A percentile compares a stretch with the other conserved stretches of the same genome.
These are phyloP conservation scores for Tuber brumale DNA, from an alignment of 495 filamentous ascomycete species.

Conservation along the genomic window DNA sequence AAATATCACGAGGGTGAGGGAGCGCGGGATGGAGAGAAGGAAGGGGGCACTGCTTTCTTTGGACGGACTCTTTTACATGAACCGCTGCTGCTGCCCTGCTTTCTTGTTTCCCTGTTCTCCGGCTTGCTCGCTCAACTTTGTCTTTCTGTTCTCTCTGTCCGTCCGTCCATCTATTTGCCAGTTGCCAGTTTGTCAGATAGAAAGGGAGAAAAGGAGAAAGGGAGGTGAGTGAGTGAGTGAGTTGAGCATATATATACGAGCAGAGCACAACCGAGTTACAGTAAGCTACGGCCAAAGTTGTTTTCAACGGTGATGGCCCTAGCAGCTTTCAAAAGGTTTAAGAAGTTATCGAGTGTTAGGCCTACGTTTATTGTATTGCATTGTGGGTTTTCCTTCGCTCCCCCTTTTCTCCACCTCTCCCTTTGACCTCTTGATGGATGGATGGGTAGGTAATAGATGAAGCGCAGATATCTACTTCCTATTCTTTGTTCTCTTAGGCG, in stretches of 20 bases:
- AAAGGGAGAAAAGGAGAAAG: neutral
- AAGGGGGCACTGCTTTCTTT: neutral
- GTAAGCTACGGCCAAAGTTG: neutral
- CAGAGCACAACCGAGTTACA: neutral
- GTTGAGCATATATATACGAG: neutral
- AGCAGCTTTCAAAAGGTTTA: constrained; percentile 8
- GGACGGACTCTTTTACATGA: neutral
- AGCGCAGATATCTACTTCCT: constrained; percentile 67
- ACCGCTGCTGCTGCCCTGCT: neutral
- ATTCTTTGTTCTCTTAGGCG: constrained; percentile 58
- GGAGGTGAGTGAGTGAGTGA: neutral
- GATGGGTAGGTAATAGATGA: constrained; percentile 11
- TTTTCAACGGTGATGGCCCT: neutral
- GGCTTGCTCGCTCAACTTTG: neutral
- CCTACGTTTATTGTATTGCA: constrained; percentile 28
- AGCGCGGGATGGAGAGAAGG: neutral
- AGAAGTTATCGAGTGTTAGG: constrained; percentile 9
- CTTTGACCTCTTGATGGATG: neutral
- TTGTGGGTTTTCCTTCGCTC: constrained; percentile 9
- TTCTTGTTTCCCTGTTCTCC: neutral
- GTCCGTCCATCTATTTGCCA: neutral
- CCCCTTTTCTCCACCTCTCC: neutral
- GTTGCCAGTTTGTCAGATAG: neutral
- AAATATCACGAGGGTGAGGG: neutral
- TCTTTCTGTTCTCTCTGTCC: neutral